Evolutionary conservation across 768 basidiomycete species (phyloP), one percentile per base, ranked within the genome.

Genomic region (Leucocoprinus leucothites): DNA sequence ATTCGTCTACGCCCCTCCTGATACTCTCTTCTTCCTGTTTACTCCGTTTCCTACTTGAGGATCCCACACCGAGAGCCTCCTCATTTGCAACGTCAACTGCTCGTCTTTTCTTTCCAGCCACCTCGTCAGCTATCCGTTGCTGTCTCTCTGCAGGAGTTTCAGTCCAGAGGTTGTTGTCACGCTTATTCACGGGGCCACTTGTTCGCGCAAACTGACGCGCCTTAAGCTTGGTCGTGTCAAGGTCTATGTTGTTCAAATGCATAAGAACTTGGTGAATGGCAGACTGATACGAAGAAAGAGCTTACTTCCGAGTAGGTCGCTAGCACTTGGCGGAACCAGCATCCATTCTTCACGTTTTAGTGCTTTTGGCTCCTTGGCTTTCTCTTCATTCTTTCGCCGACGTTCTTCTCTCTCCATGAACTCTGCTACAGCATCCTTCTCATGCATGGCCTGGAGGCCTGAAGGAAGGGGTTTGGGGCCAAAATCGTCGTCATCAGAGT

Each of bases 341-440:
- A 99, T 99, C 97, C 97, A 99, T 68, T 95, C 94, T 18, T 98
- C 92, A 41, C 97, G 84, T 68, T 92, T 74, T 36, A 84, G 73
- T 36, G 81, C 79, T 68, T 93, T 94, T 9, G 90, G 90, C 62
- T 88, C 86, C 28, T 49, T 9, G 77, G 71, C 1, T 46, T 80
- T 83, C 76, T 93, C 89, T 28, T 85, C 74, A 56, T 84, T 75
- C 62, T 89, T 85, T 53, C 81, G 73, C 58, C 89, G 75, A 57
- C 86, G 81, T 63, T 90, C 89, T 69, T 99, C 95, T 51, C 82
- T 77, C 65, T 91, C 92, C 64, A 93, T 69, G 59, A 98, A 98
- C 67, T 91, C 88, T 45, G 81, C 71, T 3, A 94, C 88, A 3
- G 85, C 91, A 43, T 89, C 83, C 56, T 74, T 73, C 59, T 79